These are phyloP conservation scores for Penicillium longicatenatum DNA, from an alignment of 495 filamentous ascomycete species.

Conservation along the genomic window DNA sequence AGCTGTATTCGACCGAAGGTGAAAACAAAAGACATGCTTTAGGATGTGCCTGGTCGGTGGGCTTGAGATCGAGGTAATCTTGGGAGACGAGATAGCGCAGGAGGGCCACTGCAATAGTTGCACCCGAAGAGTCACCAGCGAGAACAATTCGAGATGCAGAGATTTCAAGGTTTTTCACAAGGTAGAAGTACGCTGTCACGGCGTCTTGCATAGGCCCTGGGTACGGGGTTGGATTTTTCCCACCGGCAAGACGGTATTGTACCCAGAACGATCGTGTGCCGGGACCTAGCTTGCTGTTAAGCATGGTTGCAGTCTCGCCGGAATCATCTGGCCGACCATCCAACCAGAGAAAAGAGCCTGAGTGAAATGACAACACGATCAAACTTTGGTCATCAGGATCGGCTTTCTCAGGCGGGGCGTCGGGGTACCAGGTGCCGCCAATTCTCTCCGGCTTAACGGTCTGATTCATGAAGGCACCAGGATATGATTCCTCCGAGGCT, in stretches of 20 bases:
- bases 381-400: slow-evolving; percentile 5
- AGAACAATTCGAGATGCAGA: slow-evolving; percentile 34
- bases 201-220: slow-evolving; percentile 16
- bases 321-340: slow-evolving; percentile 17
- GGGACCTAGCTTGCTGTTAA: slow-evolving; percentile 15
- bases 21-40: slow-evolving; percentile 32
- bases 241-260: slow-evolving; percentile 20
- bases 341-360: slow-evolving; percentile 17
- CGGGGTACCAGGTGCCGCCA: slow-evolving; percentile 24
- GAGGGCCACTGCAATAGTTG: slow-evolving; percentile 38
- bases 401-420: slow-evolving; percentile 1
- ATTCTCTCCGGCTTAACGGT: slow-evolving; percentile 18
- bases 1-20: slow-evolving; percentile 31
- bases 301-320: slow-evolving; percentile 6
- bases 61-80: neutral
- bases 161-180: slow-evolving; percentile 30
- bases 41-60: slow-evolving; percentile 15
- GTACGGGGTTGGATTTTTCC: slow-evolving; percentile 11
- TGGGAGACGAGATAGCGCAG: slow-evolving; percentile 32
- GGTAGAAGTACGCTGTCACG: slow-evolving; percentile 20
- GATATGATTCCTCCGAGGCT: slow-evolving; percentile 10
- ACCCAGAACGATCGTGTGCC: slow-evolving; percentile 17
- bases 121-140: slow-evolving; percentile 46
- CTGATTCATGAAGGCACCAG: slow-evolving; percentile 7
- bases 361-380: slow-evolving; percentile 21